Conservation (phyloP, 2,329 filamentous ascomycete genomes). For the Fusarium guadeloupense region DNA sequence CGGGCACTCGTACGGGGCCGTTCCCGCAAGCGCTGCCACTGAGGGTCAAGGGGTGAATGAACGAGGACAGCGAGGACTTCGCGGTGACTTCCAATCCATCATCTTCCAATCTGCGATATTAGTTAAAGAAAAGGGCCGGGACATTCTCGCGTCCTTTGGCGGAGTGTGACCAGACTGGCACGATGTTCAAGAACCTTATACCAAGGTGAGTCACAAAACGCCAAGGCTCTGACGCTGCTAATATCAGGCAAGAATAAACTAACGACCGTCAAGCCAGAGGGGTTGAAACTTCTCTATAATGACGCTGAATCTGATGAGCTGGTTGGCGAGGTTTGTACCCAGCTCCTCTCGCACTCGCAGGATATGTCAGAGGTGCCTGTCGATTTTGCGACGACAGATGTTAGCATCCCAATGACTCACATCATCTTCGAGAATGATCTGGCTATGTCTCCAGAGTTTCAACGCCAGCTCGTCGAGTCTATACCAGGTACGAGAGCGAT, state of each 20-base stretch:
- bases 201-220: background rate
- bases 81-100: background rate
- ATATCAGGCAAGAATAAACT: background rate
- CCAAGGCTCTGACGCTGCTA: background rate
- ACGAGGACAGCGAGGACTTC: background rate
- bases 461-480: background rate
- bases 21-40: background rate
- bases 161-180: constrained; percentile 1
- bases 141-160: background rate
- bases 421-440: constrained; percentile 3
- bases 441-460: background rate
- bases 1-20: constrained; percentile 5
- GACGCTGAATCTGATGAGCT: background rate
- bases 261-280: background rate
- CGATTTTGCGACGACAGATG: background rate
- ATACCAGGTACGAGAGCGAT: background rate
- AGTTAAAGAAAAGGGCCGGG: constrained; percentile 1
- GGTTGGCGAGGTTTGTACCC: background rate
- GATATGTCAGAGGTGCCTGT: background rate
- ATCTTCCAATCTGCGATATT: constrained; percentile 2
- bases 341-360: background rate
- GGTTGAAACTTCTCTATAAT: background rate
- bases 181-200: background rate
- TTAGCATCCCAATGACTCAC: constrained; percentile 6
- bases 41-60: background rate